Base-by-base conservation (phyloP, 257 asterid species). In the Eucommia ulmoides region DNA sequence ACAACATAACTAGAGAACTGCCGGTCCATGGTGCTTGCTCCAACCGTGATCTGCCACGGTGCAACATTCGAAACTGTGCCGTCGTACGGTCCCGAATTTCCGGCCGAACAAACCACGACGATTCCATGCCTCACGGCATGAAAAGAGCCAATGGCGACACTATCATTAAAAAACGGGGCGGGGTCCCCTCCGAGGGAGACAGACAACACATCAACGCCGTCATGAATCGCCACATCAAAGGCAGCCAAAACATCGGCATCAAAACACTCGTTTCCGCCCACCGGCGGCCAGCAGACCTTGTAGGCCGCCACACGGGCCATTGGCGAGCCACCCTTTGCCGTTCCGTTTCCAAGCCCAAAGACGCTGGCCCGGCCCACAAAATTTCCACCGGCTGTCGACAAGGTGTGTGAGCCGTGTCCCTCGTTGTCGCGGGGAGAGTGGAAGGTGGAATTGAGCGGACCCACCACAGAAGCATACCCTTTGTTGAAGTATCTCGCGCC, bases 21-120 rank as follows among this genome's bases (percentile, higher is more conserved):
- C 5, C 48, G 48, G 15, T 42, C 48, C 48, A 42, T 42, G 48
- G 48, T 42, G 48, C 48, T 42, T 19, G 48, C 48, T 42, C 48
- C 48, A 42, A 42, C 48, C 0, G 48, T 42, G 20, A 42, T 42
- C 20, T 15, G 48, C 48, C 48, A 42, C 3, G 48, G 48, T 15
- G 48, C 48, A 16, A 42, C 6, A 21, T 42, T 42, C 9, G 20
- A 0, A 42, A 18, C 48, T 16, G 20, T 42, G 6, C 48, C 48
- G 19, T 16, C 20, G 15, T 16, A 10, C n/a, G 48, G 48, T 42
- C 48, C 48, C n/a, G 48, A 16, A 16, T 42, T 42, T 16, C 48
- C 48, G 10, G 48, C 20, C 19, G 48, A 42, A 16, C 48, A 42
- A 42, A 42, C 15, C 48, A 42, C 48, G 7, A 16, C 20, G 19